These are phyloP conservation scores for Phaffia tasmanica DNA, from an alignment of 768 basidiomycete genomes.

Conservation along the genomic window DNA sequence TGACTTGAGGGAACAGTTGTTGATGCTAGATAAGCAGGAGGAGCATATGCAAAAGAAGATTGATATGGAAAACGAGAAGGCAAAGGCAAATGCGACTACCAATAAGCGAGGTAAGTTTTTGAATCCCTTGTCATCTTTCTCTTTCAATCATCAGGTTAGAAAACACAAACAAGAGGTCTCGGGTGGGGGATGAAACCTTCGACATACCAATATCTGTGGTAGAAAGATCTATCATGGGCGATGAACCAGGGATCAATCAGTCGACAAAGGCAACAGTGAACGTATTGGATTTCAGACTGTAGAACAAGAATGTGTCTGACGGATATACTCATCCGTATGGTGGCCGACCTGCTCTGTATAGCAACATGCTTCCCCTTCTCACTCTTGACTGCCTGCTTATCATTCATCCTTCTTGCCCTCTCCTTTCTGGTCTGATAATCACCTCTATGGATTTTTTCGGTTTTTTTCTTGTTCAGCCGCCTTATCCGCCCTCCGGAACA, in stretches of 20 bases:
- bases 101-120: slow-evolving; percentile 73
- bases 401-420: neutral
- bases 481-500: slow-evolving; percentile 76
- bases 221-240: no score
- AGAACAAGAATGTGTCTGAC: no score
- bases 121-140: neutral
- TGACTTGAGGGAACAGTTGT: slow-evolving; percentile 76
- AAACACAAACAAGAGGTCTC: neutral
- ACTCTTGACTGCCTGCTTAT: slow-evolving; percentile 5
- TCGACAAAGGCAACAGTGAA: no score
- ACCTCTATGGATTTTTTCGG: neutral
- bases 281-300: no score
- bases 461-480: slow-evolving; percentile 49
- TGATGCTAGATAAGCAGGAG: slow-evolving; percentile 99
- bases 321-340: no score
- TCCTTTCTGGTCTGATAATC: no score
- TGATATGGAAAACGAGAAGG: slow-evolving; percentile 85
- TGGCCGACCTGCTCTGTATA: no score
- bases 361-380: no score
- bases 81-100: slow-evolving; percentile 78
- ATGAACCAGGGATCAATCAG: no score
- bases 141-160: neutral
- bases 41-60: slow-evolving; percentile 93
- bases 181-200: neutral
- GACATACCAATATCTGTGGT: neutral